Conservation (phyloP, 2,329 filamentous ascomycete species). For the Tolypocladium amazonense region DNA sequence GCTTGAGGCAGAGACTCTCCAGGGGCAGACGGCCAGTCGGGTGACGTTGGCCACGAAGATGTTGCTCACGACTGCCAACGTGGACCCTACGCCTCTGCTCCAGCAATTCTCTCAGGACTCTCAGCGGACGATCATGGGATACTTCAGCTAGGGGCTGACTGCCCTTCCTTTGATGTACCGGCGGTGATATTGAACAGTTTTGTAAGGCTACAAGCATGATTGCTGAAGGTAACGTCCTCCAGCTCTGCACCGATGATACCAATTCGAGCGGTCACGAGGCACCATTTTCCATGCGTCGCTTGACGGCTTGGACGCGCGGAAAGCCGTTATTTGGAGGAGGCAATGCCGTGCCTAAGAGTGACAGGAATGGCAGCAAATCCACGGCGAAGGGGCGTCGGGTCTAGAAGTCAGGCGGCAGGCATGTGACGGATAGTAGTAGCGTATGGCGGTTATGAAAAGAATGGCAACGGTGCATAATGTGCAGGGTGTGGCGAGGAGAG, state of each 20-base stretch:
- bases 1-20: constrained; percentile 80
- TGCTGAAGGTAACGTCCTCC: background rate
- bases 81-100: constrained; percentile 68
- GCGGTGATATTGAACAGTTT: background rate
- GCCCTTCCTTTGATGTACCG: background rate
- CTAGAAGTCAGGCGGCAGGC: background rate
- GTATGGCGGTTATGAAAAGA: background rate
- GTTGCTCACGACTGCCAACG: constrained; percentile 60
- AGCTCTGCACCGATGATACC: background rate
- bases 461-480: background rate
- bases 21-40: constrained; percentile 68
- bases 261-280: background rate
- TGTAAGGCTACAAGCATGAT: background rate
- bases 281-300: background rate
- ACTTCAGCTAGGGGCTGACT: constrained; percentile 50
- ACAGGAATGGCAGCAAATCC: background rate
- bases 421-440: background rate
- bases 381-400: background rate
- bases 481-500: background rate
- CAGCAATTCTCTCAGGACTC: constrained; percentile 67
- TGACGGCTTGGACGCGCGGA: background rate
- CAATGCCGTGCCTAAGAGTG: background rate
- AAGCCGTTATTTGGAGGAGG: background rate
- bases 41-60: constrained; percentile 71
- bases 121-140: constrained; percentile 68